Evolutionary conservation across 108 stramenopile genomes (phyloP), one percentile per base, ranked within the genome.

Genomic region (Fistulifera pelliculosa): DNA sequence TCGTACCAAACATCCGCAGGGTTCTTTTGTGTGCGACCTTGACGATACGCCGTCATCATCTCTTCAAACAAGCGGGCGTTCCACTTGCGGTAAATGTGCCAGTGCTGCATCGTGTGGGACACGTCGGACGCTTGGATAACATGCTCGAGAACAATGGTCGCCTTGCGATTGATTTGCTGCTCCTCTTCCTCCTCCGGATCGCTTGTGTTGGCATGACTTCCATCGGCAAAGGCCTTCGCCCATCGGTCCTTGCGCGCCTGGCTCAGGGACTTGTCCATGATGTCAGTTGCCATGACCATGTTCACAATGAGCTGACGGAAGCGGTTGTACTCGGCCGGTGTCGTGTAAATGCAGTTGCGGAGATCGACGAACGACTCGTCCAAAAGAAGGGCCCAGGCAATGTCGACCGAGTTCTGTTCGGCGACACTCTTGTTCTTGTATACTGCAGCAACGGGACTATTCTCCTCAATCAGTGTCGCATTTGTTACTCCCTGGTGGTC

Each of bases 401-500:
- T 45, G 44, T 51, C 50, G 17, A 27, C 41, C 21, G 35, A 24
- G 35, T 54, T 19, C 51, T 58, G 18, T 42, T 60, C 58, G 24
- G 50, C 50, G 50, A 51, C 50, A 27, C 50, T 51, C 25, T 22
- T 64, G 27, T 60, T 52, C 12, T 64, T 53, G 54, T 59, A 74
- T 22, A 52, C 15, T 0, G 43, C 21, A 8, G 62, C 69, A 2
- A 76, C 16, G 15, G 56, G 50, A 26, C 51, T 35, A 12, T 65
- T 41, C 31, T 80, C 75, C 41, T 74, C 72, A 51, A 69, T 61
- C 24, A 80, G 58, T 40, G 64, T 69, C 11, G 63, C 56, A 58
- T 80, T 80, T 12, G 71, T 45, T n/a, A 80, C 62, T 12, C 79
- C 79, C 17, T 57, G 50, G 54, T 81, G 80, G 42, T 81, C 80